phyloP scores from a whole-genome alignment of 2,329 filamentous ascomycete genomes.

The Pestalotiopsis sp. region DNA sequence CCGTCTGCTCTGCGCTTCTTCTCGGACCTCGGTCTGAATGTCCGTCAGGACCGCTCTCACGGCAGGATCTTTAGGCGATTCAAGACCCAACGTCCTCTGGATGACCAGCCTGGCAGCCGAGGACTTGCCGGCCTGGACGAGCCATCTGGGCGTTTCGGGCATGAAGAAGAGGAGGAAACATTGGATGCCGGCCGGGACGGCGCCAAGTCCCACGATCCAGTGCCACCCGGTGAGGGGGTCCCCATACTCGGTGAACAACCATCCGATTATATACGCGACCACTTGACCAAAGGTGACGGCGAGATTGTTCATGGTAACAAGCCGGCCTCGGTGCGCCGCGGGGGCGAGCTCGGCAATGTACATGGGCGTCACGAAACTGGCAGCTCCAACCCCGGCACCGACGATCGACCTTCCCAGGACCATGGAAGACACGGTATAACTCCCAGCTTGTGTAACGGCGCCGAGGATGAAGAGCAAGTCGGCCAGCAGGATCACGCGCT shows the following conservation, averaged over 20 bases:
- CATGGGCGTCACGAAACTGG: conserved; percentile 81
- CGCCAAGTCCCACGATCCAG: conserved; percentile 89
- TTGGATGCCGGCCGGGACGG: conserved; percentile 75
- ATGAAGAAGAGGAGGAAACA: conserved; percentile 68
- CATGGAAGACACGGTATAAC: conserved; percentile 64
- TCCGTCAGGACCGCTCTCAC: conserved; percentile 65
- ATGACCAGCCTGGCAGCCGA: conserved; percentile 68
- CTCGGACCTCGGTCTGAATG: conserved; percentile 75
- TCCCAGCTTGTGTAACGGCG: conserved; percentile 65
- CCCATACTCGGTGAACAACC: conserved; percentile 66
- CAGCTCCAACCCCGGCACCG: conserved; percentile 73
- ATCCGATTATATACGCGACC: conserved; percentile 83
- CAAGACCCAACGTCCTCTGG: conserved; percentile 51
- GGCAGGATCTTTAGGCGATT: conserved; percentile 44
- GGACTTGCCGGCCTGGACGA: conserved; percentile 69
- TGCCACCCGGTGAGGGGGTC: conserved; percentile 69
- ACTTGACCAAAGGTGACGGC: conserved; percentile 90
- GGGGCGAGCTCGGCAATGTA: conserved; percentile 90
- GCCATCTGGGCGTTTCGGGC: conserved; percentile 89
- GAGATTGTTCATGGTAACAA: conserved; percentile 81
- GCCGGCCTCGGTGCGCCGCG: conserved; percentile 71
- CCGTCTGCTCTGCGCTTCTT: conserved; percentile 62
- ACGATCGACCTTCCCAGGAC: conserved; percentile 70
- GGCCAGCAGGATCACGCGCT: conserved; percentile 64
- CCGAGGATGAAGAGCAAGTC: conserved; percentile 71